A percentile compares a stretch with the other conserved stretches of the same genome.
Conservation (phyloP, 495 filamentous ascomycete species). For the Penicillium tannophilum region DNA sequence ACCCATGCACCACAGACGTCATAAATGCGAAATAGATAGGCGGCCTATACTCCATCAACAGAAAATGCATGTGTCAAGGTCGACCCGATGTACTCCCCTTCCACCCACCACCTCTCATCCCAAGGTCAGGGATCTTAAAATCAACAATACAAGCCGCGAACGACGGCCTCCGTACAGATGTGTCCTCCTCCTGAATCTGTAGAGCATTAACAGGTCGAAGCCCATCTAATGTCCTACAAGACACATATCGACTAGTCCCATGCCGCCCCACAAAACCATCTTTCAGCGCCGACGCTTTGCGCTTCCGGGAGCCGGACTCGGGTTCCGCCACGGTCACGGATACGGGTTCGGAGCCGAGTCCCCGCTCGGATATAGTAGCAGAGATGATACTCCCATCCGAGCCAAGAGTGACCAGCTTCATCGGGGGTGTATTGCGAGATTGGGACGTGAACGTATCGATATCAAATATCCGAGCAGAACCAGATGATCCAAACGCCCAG, state of each 20-base stretch:
- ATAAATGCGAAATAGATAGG: background rate
- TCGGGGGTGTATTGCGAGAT: constrained; percentile 10
- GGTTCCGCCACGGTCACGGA: constrained; percentile 3
- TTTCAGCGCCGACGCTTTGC: constrained; percentile 27
- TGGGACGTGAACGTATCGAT: constrained; percentile 34
- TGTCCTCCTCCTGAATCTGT: constrained; percentile 8
- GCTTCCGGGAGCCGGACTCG: constrained; percentile 27
- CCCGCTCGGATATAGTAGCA: constrained; percentile 18
- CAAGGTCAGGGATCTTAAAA: constrained; percentile 42
- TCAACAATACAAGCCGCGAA: constrained; percentile 47
- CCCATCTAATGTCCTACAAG: constrained; percentile 5
- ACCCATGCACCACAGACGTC: background rate
- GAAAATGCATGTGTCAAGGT: background rate
- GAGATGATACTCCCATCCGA: constrained; percentile 34
- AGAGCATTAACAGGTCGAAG: constrained; percentile 12
- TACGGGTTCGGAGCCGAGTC: background rate
- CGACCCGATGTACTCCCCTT: background rate
- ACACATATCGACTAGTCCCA: constrained; percentile 21
- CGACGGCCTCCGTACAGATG: constrained; percentile 28
- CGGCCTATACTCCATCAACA: background rate
- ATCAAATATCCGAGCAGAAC: constrained; percentile 37
- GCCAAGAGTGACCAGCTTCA: constrained; percentile 29
- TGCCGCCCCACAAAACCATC: constrained; percentile 33
- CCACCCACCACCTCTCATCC: constrained; percentile 26
- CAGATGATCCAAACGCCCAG: constrained; percentile 43